These are phyloP conservation scores for Trypanosoma cruzi DNA, from an alignment of 208 protist species.

Conservation along the genomic window DNA sequence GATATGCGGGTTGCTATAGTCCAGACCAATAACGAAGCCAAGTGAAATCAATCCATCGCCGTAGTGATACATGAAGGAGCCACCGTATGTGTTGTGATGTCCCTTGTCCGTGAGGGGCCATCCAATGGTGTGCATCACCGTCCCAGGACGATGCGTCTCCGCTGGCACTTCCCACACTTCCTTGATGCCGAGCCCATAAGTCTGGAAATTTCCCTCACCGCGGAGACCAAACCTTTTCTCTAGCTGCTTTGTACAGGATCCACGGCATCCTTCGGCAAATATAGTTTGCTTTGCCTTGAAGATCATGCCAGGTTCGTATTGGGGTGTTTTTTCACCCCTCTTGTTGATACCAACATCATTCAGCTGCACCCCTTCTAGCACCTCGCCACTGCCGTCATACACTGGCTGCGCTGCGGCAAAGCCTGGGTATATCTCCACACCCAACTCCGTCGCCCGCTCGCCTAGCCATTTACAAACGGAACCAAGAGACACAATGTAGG, in stretches of 20 bases:
- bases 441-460: constrained; percentile 94
- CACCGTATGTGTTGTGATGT: constrained; percentile 94
- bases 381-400: constrained; percentile 41
- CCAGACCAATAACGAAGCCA: constrained; percentile 97
- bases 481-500: constrained; percentile 96
- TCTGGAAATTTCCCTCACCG: constrained; percentile 85
- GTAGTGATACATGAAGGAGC: constrained; percentile 97
- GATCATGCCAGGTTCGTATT: constrained; percentile 96
- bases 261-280: constrained; percentile 97
- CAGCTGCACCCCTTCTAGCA: constrained; percentile 70
- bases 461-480: constrained; percentile 94
- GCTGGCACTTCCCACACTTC: constrained; percentile 96
- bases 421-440: constrained; percentile 97
- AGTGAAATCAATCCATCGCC: constrained; percentile 90
- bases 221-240: constrained; percentile 91
- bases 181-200: constrained; percentile 98
- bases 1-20: constrained; percentile 97
- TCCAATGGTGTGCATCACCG: constrained; percentile 95
- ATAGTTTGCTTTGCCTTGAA: constrained; percentile 95
- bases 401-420: constrained; percentile 92
- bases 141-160: constrained; percentile 84
- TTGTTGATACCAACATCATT: constrained; percentile 93
- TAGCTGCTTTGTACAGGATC: constrained; percentile 94
- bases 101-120: constrained; percentile 92
- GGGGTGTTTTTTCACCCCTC: constrained; percentile 90